Conservation (phyloP, 2,329 filamentous ascomycete species). For the Coleophoma eucalyptorum region DNA sequence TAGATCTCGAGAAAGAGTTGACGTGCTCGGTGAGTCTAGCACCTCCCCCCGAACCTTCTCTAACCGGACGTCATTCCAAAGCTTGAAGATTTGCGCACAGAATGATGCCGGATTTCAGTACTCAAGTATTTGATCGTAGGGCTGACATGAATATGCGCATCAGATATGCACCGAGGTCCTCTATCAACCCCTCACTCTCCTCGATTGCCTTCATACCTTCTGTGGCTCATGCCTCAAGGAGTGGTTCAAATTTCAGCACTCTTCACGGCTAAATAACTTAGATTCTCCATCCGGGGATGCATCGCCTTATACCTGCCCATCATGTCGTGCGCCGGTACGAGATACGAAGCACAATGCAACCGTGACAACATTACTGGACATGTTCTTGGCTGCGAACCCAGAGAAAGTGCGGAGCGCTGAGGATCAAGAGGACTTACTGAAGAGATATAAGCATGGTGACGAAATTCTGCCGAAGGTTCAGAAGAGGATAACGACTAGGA, state of each 20-base stretch:
- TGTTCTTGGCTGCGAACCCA: slow-evolving; percentile 79
- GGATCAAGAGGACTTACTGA: slow-evolving; percentile 74
- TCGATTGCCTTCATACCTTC: slow-evolving; percentile 93
- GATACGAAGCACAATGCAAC: slow-evolving; percentile 88
- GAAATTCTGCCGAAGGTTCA: slow-evolving; percentile 66
- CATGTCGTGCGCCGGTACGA: slow-evolving; percentile 82
- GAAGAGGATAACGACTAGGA: slow-evolving; percentile 44
- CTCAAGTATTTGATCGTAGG: background rate
- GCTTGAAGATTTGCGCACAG: background rate
- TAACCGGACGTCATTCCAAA: background rate
- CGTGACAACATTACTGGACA: slow-evolving; percentile 84
- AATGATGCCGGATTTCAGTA: background rate
- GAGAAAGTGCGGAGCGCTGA: slow-evolving; percentile 62
- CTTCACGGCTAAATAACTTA: slow-evolving; percentile 17
- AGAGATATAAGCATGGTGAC: slow-evolving; percentile 78
- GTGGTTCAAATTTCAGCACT: slow-evolving; percentile 80
- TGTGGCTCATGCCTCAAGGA: slow-evolving; percentile 94
- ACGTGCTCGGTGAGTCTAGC: slow-evolving; percentile 77
- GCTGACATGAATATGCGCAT: slow-evolving; percentile 9
- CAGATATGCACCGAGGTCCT: slow-evolving; percentile 97
- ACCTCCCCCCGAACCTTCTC: slow-evolving; percentile 1
- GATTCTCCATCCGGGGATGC: slow-evolving; percentile 16
- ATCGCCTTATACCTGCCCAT: slow-evolving; percentile 77
- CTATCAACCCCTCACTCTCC: slow-evolving; percentile 84
- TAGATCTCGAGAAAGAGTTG: slow-evolving; percentile 88